Conservation (phyloP, 495 filamentous ascomycete genomes). For the Penicillium bialowiezense region DNA sequence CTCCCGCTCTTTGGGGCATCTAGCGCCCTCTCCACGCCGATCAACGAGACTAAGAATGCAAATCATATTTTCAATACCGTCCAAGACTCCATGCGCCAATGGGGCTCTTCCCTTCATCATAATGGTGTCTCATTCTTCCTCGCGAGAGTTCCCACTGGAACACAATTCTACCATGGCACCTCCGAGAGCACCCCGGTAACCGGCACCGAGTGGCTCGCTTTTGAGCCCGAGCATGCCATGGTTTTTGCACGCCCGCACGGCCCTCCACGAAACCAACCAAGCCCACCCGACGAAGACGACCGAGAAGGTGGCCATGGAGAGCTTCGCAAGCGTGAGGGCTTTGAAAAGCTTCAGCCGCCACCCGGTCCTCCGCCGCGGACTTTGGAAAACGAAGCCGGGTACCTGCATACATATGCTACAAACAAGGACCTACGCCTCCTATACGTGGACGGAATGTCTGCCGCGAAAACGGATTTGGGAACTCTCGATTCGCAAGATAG, state of each 20-base stretch:
- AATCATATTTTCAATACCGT: conserved; percentile 66
- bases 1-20: conserved; percentile 10
- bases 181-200: conserved; percentile 32
- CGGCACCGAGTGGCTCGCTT: conserved; percentile 65
- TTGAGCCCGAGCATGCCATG: conserved; percentile 67
- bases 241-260: conserved; percentile 40
- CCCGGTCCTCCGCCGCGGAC: not conserved
- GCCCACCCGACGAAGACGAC: not conserved
- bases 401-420: conserved; percentile 55
- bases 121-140: conserved; percentile 68
- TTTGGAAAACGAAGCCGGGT: conserved; percentile 35
- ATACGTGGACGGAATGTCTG: conserved; percentile 62
- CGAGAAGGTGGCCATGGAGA: conserved; percentile 9
- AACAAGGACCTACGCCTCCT: conserved; percentile 49
- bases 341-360: not conserved
- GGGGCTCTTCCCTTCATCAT: conserved; percentile 65
- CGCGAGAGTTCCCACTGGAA: conserved; percentile 54
- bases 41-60: conserved; percentile 34
- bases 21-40: not conserved
- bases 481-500: conserved; percentile 61
- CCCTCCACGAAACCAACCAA: conserved; percentile 10
- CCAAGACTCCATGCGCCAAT: conserved; percentile 67
- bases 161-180: conserved; percentile 63
- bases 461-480: conserved; percentile 55
- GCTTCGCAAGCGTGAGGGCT: conserved; percentile 13